Evolutionary conservation across 2,329 filamentous ascomycete genomes (phyloP), one percentile per base, ranked within the genome.

Genomic region (Fusarium sp.): DNA sequence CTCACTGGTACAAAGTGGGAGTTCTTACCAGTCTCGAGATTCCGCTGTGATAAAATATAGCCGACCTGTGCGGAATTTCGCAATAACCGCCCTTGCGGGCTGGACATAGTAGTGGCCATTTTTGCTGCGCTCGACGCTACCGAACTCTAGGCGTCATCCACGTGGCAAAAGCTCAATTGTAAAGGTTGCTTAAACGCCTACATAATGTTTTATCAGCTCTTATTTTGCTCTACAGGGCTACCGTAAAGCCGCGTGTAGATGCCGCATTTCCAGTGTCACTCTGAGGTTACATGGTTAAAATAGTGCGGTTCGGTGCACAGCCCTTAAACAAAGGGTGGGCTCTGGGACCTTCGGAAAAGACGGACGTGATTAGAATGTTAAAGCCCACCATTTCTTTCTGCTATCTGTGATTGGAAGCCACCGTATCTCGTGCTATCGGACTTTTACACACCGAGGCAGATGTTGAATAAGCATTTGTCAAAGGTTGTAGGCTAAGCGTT

Each of bases 161-260:
- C 66, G 57, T 69, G 67, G 67, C 62, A 50, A 69, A 56, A 22
- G 39, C 13, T 53, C 43, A 47, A 22, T 44, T 11, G 19, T n/a
- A 7, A 37, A 13, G 60, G 60, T 47, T 64, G 59, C 33, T 37
- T 6, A 37, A 22, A 20, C 19, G 6, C 23, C 2, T 19, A 33
- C 25, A 46, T 33, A 35, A 30, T 9, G 13, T 6, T 14, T n/a
- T 22, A 30, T 23, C 6, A 23, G 23, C 23, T 23, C 23, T 23
- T 7, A 23, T 23, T 23, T 23, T 7, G 6, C 23, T 23, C 23
- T 23, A 7, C 23, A 23, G 23, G 23, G 23, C 7, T 7, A 7
- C 7, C 4, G 23, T 23, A 23, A 19, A 49, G 22, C 41, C 37
- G 35, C 33, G 11, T 13, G 9, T 47, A 8, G 15, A n/a, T 56